Conservation (phyloP, 768 basidiomycete species). For the Termitomyces sp. region DNA sequence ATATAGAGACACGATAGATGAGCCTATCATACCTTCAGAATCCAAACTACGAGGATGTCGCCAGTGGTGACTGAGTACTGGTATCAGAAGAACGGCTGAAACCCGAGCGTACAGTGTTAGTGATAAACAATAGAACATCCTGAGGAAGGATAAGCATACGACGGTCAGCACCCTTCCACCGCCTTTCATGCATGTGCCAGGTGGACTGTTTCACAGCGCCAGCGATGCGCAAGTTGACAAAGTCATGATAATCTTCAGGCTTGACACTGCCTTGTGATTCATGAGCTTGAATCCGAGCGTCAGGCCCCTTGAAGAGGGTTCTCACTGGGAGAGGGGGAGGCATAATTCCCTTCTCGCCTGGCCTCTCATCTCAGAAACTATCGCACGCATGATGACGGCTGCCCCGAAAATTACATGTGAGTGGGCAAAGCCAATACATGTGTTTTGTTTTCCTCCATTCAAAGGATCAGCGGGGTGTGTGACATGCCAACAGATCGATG, state of each 20-base stretch:
- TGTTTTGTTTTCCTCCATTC: conserved; percentile 23
- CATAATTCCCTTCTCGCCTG: conserved; percentile 28
- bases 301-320: conserved; percentile 29
- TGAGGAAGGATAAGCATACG: conserved; percentile 29
- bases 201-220: conserved; percentile 26
- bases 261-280: not conserved
- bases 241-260: conserved; percentile 16
- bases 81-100: conserved; percentile 15
- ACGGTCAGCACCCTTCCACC: conserved; percentile 30
- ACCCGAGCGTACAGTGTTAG: conserved; percentile 23
- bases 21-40: conserved; percentile 26
- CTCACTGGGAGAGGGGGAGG: conserved; percentile 26
- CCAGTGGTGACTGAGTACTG: conserved; percentile 24
- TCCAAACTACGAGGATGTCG: conserved; percentile 36
- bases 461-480: conserved; percentile 26
- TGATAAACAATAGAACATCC: conserved; percentile 20
- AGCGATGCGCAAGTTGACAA: conserved; percentile 22
- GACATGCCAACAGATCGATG: conserved; percentile 40
- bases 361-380: conserved; percentile 35
- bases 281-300: conserved; percentile 9
- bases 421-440: conserved; percentile 36
- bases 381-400: conserved; percentile 28
- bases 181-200: conserved; percentile 30
- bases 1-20: not conserved
- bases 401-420: conserved; percentile 39